phyloP scores from a whole-genome alignment of 163 green algal genomes.

The Chlorella variabilis region DNA sequence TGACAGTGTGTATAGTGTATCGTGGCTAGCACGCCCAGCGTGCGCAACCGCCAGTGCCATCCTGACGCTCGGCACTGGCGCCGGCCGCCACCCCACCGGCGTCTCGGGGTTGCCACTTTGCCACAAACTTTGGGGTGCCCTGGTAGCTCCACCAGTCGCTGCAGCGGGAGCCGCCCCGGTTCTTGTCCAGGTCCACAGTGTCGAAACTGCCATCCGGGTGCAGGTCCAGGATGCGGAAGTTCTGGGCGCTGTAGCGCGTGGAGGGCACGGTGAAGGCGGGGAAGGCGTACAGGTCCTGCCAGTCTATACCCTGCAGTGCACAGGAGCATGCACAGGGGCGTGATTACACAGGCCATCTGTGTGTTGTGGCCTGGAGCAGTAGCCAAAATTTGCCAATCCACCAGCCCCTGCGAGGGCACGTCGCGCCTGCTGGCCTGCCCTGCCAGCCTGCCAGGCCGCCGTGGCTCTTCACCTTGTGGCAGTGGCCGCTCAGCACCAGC shows the following conservation, averaged over 20 bases:
- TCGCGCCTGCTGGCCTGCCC: too few relatives aligned
- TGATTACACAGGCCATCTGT: not conserved
- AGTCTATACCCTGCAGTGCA: slow-evolving; percentile 17
- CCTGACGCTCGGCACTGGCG: not conserved
- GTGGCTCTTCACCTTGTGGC: slow-evolving; percentile 13
- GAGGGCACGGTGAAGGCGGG: slow-evolving; percentile 24
- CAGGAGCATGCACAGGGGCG: not conserved
- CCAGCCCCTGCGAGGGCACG: too few relatives aligned
- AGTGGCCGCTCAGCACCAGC: slow-evolving; percentile 27
- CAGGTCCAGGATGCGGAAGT: slow-evolving; percentile 27
- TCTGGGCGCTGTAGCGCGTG: slow-evolving; percentile 19
- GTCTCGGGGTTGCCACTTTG: not conserved
- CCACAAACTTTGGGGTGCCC: not conserved
- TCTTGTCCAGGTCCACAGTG: slow-evolving; percentile 2
- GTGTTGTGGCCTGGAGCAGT: too few relatives aligned
- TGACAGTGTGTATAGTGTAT: too few relatives aligned
- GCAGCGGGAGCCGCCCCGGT: slow-evolving; percentile 34
- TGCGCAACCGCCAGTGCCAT: too few relatives aligned
- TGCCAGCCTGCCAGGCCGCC: too few relatives aligned
- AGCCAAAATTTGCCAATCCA: too few relatives aligned
- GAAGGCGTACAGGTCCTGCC: slow-evolving; percentile 28
- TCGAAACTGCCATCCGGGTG: slow-evolving; percentile 3
- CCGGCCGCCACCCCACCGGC: not conserved
- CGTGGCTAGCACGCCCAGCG: too few relatives aligned
- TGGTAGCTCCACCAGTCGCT: slow-evolving; percentile 23